Evolutionary conservation across 1,284 basidiomycete genomes (phyloP), one percentile per base, ranked within the genome.

Genomic region (Trichosporon coremiiforme): DNA sequence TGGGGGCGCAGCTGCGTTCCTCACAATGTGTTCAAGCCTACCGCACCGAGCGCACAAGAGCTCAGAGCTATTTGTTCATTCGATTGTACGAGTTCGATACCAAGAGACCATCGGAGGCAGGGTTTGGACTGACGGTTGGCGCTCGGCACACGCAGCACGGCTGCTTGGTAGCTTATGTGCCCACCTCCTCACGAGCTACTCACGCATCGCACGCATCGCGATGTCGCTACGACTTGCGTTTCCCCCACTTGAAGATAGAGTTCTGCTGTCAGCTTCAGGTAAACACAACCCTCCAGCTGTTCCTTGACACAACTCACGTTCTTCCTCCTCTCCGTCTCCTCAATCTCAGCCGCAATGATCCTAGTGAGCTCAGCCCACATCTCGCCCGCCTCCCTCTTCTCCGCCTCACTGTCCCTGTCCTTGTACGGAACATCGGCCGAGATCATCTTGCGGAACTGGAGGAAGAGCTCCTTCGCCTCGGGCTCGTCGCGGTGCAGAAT

Each of bases 221-320:
- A n/a, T n/a, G n/a, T n/a, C 55, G 15, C 29, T n/a, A 60, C 17
- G 29, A 31, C 57, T 60, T 60, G 31, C 57, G 57, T 17, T 6
- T 60, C 9, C 29, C 57, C 57, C 57, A 60, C 57, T 25, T 31
- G 31, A 60, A 60, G 57, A 60, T 60, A 2, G 57, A 60, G 31
- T 17, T 33, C 57, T 60, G 57, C 4, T 20, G 29, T 33, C 29
- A 31, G 57, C 29, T 31, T 15, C 33, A 8, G 33, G 29, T 10
- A n/a, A n/a, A n/a, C n/a, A n/a, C n/a, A n/a, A n/a, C n/a, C n/a
- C 55, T 8, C 25, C 17, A 57, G 29, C 55, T 9, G 15, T 6
- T 2, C 15, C 6, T 6, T 7, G n/a, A n/a, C n/a, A n/a, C 36
- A 7, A 60, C 57, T n/a, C 57, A 60, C 57, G 7, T 33, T 35